Percentiles rank a stretch among this genome's conserved stretches.
Evolutionary conservation across 2,329 filamentous ascomycete genomes (phyloP).

Genomic region (Ophiocordyceps camponoti-leonardi): DNA sequence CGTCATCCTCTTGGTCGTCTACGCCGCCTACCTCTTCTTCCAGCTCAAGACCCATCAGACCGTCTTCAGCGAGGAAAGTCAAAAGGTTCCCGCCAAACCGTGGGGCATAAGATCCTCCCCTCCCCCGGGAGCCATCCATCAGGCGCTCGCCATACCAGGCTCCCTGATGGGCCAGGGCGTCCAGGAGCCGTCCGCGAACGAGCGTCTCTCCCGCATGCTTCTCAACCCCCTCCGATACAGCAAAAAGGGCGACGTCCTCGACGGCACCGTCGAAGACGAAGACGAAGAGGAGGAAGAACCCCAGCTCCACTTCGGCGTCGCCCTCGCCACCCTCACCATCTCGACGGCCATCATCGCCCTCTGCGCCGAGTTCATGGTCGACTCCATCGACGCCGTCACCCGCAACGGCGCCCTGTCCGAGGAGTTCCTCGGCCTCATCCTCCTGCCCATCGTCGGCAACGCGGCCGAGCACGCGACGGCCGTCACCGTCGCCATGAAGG

Average conservation of each 20-base stretch:
- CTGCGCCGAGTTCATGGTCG: slow-evolving; percentile 44
- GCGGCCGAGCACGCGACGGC: slow-evolving; percentile 47
- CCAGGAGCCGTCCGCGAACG: slow-evolving; percentile 17
- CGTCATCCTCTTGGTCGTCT: slow-evolving; percentile 57
- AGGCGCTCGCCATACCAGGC: slow-evolving; percentile 22
- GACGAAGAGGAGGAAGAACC: slow-evolving; percentile 6
- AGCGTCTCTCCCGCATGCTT: slow-evolving; percentile 26
- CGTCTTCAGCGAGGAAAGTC: slow-evolving; percentile 45
- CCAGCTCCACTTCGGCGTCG: slow-evolving; percentile 6
- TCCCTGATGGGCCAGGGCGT: slow-evolving; percentile 19
- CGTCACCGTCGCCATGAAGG: slow-evolving; percentile 38
- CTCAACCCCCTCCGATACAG: slow-evolving; percentile 16
- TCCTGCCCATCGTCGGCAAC: slow-evolving; percentile 45
- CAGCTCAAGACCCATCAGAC: slow-evolving; percentile 59
- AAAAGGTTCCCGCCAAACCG: slow-evolving; percentile 1
- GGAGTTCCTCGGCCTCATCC: slow-evolving; percentile 41
- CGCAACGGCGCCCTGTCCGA: slow-evolving; percentile 34
- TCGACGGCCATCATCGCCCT: slow-evolving; percentile 40
- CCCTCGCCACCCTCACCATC: slow-evolving; percentile 29
- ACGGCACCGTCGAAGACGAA: background rate
- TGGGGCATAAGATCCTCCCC: background rate
- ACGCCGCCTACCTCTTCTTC: slow-evolving; percentile 62
- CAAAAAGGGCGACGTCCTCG: background rate
- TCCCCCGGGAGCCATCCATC: slow-evolving; percentile 20
- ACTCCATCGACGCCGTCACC: slow-evolving; percentile 38